Base-by-base conservation (phyloP, 169 alveolate genomes). In the Plasmodium fragile region DNA sequence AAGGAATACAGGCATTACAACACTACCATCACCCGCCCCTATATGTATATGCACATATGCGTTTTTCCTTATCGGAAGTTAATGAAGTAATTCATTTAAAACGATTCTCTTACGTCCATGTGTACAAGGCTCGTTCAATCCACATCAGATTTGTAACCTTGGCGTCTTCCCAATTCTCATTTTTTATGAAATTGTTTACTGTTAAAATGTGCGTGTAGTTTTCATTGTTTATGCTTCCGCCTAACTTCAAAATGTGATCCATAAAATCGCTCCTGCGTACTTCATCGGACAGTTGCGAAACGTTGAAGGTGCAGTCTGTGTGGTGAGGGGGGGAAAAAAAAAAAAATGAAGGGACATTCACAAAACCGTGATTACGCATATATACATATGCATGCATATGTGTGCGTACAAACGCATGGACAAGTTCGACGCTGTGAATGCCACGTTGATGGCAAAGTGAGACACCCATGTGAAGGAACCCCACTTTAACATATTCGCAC, bases 111-210 rank as follows among this genome's bases (percentile, higher is more conserved):
- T 84, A 84, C 93, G 78, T 84, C 93, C 84, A 84, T 0, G 93
- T 84, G 80, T 84, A 84, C 41, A 84, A 36, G 65, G 93, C 93
- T 75, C 93, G 75, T 52, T 84, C 93, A 30, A 84, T 30, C 84
- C 83, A 77, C 93, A 84, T 84, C 79, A 84, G 75, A 84, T 84
- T 84, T 22, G 85, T 11, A 8, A 34, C 32, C 43, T 77, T 30
- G 30, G 18, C 69, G 52, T 84, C 65, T 49, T 75, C 36, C 34
- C 39, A 8, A 32, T 53, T 72, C n/a, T 84, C 93, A 72, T 52
- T 52, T 32, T 84, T 77, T 84, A 30, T 18, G 5, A 77, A 18
- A 53, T 73, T 72, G 65, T 84, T 84, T 52, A 84, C 53, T 52
- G 93, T 72, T 41, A 84, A 52, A 34, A 73, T 39, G 49, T 84